Conservation (phyloP, 1,139 yeast species). For the Yamadazyma atlantica region DNA sequence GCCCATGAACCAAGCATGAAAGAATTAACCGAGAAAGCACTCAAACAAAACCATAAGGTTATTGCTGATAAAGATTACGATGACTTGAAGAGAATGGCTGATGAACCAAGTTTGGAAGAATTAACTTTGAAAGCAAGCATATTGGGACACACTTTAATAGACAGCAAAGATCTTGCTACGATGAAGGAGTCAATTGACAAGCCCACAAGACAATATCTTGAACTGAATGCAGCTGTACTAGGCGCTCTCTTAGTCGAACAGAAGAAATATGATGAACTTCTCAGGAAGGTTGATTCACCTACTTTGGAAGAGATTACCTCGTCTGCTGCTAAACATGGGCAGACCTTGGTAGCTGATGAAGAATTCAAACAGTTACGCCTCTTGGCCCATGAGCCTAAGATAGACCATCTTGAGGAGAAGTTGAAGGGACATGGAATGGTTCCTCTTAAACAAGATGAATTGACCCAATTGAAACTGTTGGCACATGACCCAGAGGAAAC, state of each 20-base stretch:
- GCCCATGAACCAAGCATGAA: constrained; percentile 24
- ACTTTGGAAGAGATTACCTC: constrained; percentile 13
- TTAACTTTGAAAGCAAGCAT: constrained; percentile 18
- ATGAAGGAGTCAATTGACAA: constrained; percentile 18
- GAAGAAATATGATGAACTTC: constrained; percentile 16
- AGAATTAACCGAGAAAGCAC: constrained; percentile 20
- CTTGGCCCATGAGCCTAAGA: constrained; percentile 22
- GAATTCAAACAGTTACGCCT: constrained; percentile 9
- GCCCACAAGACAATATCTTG: constrained; percentile 16
- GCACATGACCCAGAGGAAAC: constrained; percentile 17
- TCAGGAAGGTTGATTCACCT: constrained; percentile 18
- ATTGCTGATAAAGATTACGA: not conserved
- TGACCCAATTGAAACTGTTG: constrained; percentile 17
- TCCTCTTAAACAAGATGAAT: constrained; percentile 15
- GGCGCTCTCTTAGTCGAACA: constrained; percentile 11
- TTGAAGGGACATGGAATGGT: constrained; percentile 19
- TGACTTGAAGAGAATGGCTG: constrained; percentile 6
- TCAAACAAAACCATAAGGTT: not conserved
- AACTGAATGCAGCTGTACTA: constrained; percentile 13
- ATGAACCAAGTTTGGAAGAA: constrained; percentile 25
- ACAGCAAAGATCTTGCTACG: constrained; percentile 15
- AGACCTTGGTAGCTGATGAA: constrained; percentile 8
- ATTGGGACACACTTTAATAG: constrained; percentile 18
- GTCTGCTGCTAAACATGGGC: constrained; percentile 13
- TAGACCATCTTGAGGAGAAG: constrained; percentile 25